These are phyloP conservation scores for Colletotrichum australisinense DNA, from an alignment of 2,329 filamentous ascomycete genomes.

Conservation along the genomic window DNA sequence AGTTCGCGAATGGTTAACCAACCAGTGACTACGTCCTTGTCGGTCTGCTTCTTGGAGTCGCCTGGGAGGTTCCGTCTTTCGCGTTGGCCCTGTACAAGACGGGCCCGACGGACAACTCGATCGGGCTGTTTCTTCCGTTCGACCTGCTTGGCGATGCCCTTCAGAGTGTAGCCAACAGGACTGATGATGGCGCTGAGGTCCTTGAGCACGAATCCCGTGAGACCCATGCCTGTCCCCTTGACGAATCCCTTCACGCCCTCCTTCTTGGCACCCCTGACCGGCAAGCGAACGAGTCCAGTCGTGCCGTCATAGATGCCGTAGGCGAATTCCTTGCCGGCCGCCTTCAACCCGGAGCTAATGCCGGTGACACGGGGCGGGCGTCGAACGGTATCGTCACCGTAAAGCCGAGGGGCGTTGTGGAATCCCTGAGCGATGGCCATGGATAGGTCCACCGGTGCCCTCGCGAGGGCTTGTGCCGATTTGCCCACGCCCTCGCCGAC, in stretches of 20 bases:
- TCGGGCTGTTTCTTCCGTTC: conserved; percentile 64
- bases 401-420: conserved; percentile 77
- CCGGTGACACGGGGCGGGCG: conserved; percentile 73
- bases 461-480: conserved; percentile 62
- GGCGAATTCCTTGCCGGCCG: conserved; percentile 70
- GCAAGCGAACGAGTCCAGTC: conserved; percentile 71
- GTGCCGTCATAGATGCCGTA: conserved; percentile 75
- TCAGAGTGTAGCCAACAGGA: conserved; percentile 71
- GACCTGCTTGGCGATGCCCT: conserved; percentile 72
- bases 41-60: conserved; percentile 43
- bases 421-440: conserved; percentile 75
- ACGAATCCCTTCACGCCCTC: conserved; percentile 59
- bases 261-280: conserved; percentile 67
- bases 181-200: conserved; percentile 71
- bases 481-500: conserved; percentile 63
- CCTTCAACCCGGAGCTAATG: conserved; percentile 70
- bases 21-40: conserved; percentile 49
- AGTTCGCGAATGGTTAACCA: conserved; percentile 56
- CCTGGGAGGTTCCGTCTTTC: conserved; percentile 50
- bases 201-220: conserved; percentile 74
- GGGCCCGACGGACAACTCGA: conserved; percentile 64
- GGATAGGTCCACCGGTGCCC: conserved; percentile 70
- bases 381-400: conserved; percentile 77
- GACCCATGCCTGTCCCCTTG: conserved; percentile 70
- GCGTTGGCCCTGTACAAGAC: conserved; percentile 68